Percentiles rank a stretch among this genome's conserved stretches.
phyloP scores from a whole-genome alignment of 2,329 filamentous ascomycete species.

The Epicoccum nigrum region DNA sequence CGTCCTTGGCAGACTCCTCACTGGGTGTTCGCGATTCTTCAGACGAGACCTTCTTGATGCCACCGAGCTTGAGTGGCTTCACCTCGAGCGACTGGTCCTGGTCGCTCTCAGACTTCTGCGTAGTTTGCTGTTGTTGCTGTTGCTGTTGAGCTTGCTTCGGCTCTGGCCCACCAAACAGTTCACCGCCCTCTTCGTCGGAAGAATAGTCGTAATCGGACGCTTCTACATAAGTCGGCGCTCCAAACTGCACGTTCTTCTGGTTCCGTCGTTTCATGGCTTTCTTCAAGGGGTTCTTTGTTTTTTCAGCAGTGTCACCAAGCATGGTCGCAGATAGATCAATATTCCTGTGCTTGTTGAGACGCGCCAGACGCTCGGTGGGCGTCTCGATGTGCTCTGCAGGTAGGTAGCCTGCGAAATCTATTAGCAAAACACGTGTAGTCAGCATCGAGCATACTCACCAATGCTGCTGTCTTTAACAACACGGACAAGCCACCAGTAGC shows the following conservation, averaged over 20 bases:
- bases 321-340: constrained; percentile 81
- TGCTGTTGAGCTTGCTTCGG: constrained; percentile 37
- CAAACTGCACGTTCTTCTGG: constrained; percentile 85
- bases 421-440: background rate
- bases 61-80: constrained; percentile 47
- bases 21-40: constrained; percentile 35
- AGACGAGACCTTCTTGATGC: constrained; percentile 39
- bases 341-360: constrained; percentile 96
- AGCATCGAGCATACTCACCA: too few relatives aligned
- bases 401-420: constrained; percentile 76
- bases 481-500: constrained; percentile 98
- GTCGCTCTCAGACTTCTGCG: constrained; percentile 50
- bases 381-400: constrained; percentile 99
- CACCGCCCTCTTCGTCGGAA: constrained; percentile 70
- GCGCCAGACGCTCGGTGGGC: constrained; percentile 88
- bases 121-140: constrained; percentile 28
- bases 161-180: constrained; percentile 45
- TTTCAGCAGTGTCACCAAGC: constrained; percentile 76
- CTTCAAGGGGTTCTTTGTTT: constrained; percentile 81
- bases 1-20: constrained; percentile 51
- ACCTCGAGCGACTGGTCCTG: constrained; percentile 45
- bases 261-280: constrained; percentile 82
- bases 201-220: constrained; percentile 88
- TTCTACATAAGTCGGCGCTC: constrained; percentile 84
- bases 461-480: constrained; percentile 98